Evolutionary conservation across 192 early-diverging fungal species (phyloP).

Genomic region (Coemansia sp.): DNA sequence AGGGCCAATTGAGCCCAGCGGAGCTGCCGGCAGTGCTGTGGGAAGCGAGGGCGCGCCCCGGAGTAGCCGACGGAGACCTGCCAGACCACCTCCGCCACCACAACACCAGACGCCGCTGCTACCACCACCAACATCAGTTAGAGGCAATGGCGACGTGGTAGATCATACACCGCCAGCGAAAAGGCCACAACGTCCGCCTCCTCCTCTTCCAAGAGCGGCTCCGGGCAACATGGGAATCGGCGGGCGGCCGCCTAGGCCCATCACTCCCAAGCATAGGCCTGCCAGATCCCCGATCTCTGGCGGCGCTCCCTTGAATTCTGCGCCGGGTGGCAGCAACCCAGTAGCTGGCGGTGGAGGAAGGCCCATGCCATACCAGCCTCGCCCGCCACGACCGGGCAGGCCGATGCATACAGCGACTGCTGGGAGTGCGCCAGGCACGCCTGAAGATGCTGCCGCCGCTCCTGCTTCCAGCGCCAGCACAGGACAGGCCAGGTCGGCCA

Average conservation of each 20-base stretch:
- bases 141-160: neutral
- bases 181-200: neutral
- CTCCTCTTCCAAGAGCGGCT: neutral
- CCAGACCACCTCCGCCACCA: neutral
- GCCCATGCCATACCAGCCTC: neutral
- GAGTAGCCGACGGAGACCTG: neutral
- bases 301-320: neutral
- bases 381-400: slow-evolving; percentile 1
- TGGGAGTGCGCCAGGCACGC: neutral
- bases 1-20: neutral
- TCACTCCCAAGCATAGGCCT: neutral
- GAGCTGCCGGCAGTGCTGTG: neutral
- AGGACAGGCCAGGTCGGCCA: neutral
- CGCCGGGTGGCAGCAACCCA: neutral
- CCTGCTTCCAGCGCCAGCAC: neutral
- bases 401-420: neutral
- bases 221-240: neutral
- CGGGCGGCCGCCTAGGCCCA: neutral
- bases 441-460: neutral
- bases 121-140: neutral
- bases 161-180: neutral
- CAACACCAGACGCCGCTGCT: too few species aligned
- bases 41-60: neutral
- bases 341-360: neutral
- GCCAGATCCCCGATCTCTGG: neutral